Evolutionary conservation across 805 yeast species (phyloP).

Genomic region (Sugiyamaella boreocaroliniensis): DNA sequence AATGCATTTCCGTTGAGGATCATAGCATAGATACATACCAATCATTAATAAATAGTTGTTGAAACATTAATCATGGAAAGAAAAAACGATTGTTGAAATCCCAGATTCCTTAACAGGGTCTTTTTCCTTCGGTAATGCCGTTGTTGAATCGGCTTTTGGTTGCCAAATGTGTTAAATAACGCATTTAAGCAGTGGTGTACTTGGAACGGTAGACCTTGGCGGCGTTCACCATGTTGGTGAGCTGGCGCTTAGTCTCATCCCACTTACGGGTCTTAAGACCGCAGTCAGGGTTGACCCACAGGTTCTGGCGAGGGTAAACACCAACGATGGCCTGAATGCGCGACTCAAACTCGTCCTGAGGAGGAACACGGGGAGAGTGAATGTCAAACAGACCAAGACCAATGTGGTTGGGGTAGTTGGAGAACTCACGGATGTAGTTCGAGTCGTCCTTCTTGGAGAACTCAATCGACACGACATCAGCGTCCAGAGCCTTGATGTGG

Average conservation of each 20-base stretch:
- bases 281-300: slow-evolving; percentile 99
- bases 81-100: slow-evolving; percentile 15
- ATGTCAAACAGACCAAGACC: slow-evolving; percentile 99
- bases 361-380: slow-evolving; percentile 99
- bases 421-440: slow-evolving; percentile 94
- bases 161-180: slow-evolving; percentile 4
- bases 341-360: slow-evolving; percentile 89
- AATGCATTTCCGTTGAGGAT: slow-evolving; percentile 6
- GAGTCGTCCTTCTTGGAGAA: slow-evolving; percentile 99
- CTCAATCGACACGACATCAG: slow-evolving; percentile 98
- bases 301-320: slow-evolving; percentile 95
- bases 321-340: slow-evolving; percentile 92
- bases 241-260: slow-evolving; percentile 92
- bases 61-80: slow-evolving; percentile 15
- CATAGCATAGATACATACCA: slow-evolving; percentile 1
- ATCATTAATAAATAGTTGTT: slow-evolving; percentile 13
- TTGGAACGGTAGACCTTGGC: slow-evolving; percentile 88
- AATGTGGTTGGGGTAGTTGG: slow-evolving; percentile 98
- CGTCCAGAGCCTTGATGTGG: slow-evolving; percentile 99
- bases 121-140: slow-evolving; percentile 5
- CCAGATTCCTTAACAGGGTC: slow-evolving; percentile 9
- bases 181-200: slow-evolving; percentile 27
- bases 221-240: slow-evolving; percentile 98
- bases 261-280: slow-evolving; percentile 99
- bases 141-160: slow-evolving; percentile 1